Conservation (phyloP, 177 flowering plant genomes). For the Vitis hybrid region DNA sequence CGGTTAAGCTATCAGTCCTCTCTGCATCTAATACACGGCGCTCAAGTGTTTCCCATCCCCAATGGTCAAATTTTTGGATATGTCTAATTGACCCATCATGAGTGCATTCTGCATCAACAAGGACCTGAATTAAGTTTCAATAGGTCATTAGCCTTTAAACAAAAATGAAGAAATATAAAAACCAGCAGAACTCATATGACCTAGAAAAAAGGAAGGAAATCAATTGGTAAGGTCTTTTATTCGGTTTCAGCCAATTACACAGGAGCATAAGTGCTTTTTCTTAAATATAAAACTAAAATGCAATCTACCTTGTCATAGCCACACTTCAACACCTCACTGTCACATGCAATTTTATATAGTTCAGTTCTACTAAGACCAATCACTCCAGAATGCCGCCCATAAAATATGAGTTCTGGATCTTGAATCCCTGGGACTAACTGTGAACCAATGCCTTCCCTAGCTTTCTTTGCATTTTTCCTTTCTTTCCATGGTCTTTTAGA, state of each 20-base stretch:
- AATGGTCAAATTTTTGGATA: slow-evolving; percentile 84
- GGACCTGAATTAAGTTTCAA: slow-evolving; percentile 56
- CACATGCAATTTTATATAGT: slow-evolving; percentile 32
- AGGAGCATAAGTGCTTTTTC: background rate
- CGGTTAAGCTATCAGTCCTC: slow-evolving; percentile 66
- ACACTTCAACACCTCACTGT: slow-evolving; percentile 28
- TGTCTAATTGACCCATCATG: slow-evolving; percentile 96
- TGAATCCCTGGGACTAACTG: slow-evolving; percentile 19
- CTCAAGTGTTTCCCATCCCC: slow-evolving; percentile 94
- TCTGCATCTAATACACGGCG: slow-evolving; percentile 85
- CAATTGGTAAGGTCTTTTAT: background rate
- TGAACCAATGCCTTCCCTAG: slow-evolving; percentile 26
- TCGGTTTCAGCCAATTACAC: too few species aligned
- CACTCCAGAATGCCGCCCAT: slow-evolving; percentile 84
- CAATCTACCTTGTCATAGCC: slow-evolving; percentile 88
- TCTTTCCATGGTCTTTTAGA: slow-evolving; percentile 79
- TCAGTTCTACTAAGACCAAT: slow-evolving; percentile 64
- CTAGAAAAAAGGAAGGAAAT: background rate
- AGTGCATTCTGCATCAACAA: slow-evolving; percentile 98
- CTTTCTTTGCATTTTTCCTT: slow-evolving; percentile 61
- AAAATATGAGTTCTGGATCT: slow-evolving; percentile 79
- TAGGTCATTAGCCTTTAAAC: slow-evolving; percentile 1
- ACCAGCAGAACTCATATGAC: background rate
- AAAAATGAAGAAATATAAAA: background rate
- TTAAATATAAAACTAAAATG: background rate